Conservation (phyloP, 805 yeast genomes). For the Candida pini region DNA sequence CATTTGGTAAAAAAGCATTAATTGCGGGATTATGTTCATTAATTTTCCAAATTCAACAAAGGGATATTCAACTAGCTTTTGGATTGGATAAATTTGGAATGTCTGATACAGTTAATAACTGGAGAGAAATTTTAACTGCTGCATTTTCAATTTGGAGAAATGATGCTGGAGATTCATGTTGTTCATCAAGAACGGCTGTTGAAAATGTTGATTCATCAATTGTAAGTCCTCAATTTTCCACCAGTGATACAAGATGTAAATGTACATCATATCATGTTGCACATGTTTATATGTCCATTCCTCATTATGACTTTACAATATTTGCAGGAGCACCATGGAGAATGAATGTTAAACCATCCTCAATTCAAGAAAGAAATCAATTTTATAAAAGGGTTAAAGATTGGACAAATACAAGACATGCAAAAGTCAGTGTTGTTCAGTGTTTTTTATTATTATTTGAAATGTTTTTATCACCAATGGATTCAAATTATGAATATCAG, state of each 20-base stretch:
- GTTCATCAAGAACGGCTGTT: slow-evolving; percentile 29
- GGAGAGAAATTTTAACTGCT: slow-evolving; percentile 67
- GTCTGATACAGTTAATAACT: slow-evolving; percentile 34
- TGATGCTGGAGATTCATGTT: slow-evolving; percentile 35
- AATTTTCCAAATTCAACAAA: slow-evolving; percentile 67
- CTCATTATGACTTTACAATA: slow-evolving; percentile 73
- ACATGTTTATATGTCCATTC: slow-evolving; percentile 63
- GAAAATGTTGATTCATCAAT: slow-evolving; percentile 23
- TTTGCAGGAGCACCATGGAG: slow-evolving; percentile 80
- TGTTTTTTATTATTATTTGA: slow-evolving; percentile 59
- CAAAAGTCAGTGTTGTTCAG: slow-evolving; percentile 51
- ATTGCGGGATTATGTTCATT: slow-evolving; percentile 63
- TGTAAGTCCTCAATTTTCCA: slow-evolving; percentile 27
- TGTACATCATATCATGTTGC: slow-evolving; percentile 68
- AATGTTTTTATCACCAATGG: slow-evolving; percentile 52
- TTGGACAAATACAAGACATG: slow-evolving; percentile 45
- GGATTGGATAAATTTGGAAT: slow-evolving; percentile 33
- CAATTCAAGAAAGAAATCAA: slow-evolving; percentile 40
- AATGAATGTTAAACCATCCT: slow-evolving; percentile 60
- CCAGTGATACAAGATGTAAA: slow-evolving; percentile 47
- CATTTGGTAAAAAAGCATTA: slow-evolving; percentile 63
- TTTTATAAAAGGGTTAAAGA: slow-evolving; percentile 44
- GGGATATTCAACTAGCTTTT: slow-evolving; percentile 56
- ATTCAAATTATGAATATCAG: slow-evolving; percentile 34
- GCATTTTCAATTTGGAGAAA: slow-evolving; percentile 69